Conservation (phyloP, 495 filamentous ascomycete genomes). For the Trichoderma gamsii region DNA sequence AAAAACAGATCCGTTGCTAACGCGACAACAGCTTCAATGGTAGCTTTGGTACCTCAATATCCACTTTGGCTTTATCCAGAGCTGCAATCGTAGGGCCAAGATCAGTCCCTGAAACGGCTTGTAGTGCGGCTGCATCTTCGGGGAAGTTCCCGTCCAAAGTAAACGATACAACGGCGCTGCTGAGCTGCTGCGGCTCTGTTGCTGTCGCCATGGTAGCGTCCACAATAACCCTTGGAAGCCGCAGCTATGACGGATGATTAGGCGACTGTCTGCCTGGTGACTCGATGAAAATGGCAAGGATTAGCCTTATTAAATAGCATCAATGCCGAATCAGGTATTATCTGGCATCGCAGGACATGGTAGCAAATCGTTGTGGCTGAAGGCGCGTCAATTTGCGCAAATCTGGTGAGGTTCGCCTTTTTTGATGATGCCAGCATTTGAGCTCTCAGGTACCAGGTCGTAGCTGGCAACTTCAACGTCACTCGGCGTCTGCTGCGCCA, state of each 20-base stretch:
- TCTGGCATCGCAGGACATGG: not conserved
- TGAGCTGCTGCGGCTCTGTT: slow-evolving; percentile 35
- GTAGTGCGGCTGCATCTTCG: slow-evolving; percentile 60
- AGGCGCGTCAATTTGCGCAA: slow-evolving; percentile 6
- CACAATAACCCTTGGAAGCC: not conserved
- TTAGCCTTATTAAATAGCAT: not conserved
- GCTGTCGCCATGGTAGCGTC: slow-evolving; percentile 22
- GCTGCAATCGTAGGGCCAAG: slow-evolving; percentile 58
- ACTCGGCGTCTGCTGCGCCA: not conserved
- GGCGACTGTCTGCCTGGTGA: not conserved
- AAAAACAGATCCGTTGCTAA: not conserved
- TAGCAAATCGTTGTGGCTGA: not conserved
- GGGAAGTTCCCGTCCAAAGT: slow-evolving; percentile 67
- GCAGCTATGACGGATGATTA: not conserved
- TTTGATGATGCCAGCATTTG: not conserved
- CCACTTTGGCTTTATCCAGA: slow-evolving; percentile 57
- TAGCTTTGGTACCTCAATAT: slow-evolving; percentile 54
- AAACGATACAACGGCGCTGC: slow-evolving; percentile 65
- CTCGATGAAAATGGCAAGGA: not conserved
- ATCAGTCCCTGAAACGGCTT: slow-evolving; percentile 46
- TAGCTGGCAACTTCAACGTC: not conserved
- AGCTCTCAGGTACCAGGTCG: not conserved
- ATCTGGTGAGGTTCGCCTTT: not conserved
- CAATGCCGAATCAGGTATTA: not conserved
- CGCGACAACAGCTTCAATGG: not conserved